These are phyloP conservation scores for Crucihimalaya himalaica DNA, from an alignment of 345 rosid genomes.

Conservation along the genomic window DNA sequence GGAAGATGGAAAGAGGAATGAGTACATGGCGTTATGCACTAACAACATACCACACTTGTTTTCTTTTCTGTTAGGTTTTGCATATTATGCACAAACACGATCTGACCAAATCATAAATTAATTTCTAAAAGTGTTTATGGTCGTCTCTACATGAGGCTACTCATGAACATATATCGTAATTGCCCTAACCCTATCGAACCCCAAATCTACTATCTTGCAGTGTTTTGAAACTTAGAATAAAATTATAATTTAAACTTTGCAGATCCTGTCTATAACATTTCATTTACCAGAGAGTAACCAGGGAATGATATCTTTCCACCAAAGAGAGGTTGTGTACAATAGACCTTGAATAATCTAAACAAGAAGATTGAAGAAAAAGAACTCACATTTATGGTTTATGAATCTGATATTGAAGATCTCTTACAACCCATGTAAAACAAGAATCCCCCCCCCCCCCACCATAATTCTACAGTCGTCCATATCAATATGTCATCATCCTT, in stretches of 20 bases:
- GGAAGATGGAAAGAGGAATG: constrained; percentile 63
- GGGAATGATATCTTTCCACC: constrained; percentile 1
- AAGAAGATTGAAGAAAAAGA: constrained; percentile 9
- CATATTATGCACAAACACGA: constrained; percentile 7
- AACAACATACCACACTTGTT: not conserved
- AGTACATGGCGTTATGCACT: constrained; percentile 16
- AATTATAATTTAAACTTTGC: not conserved
- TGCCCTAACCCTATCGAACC: not conserved
- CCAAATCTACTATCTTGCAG: not conserved
- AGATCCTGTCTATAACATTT: not conserved
- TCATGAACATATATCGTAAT: constrained; percentile 1
- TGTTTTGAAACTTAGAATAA: not conserved
- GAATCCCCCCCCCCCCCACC: constrained; percentile 9
- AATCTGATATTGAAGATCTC: constrained; percentile 21
- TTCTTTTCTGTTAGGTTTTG: not conserved
- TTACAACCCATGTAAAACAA: constrained; percentile 24
- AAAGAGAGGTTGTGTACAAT: constrained; percentile 14
- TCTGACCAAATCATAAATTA: not conserved
- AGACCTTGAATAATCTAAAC: constrained; percentile 7
- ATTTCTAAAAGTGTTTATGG: not conserved
- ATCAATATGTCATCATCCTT: constrained; percentile 27
- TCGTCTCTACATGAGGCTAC: constrained; percentile 19
- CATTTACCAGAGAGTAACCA: not conserved
- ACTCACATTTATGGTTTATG: constrained; percentile 17
- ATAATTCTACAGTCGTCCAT: constrained; percentile 26